phyloP scores from a whole-genome alignment of 2,329 filamentous ascomycete species.

The Aspergillus versicolor region DNA sequence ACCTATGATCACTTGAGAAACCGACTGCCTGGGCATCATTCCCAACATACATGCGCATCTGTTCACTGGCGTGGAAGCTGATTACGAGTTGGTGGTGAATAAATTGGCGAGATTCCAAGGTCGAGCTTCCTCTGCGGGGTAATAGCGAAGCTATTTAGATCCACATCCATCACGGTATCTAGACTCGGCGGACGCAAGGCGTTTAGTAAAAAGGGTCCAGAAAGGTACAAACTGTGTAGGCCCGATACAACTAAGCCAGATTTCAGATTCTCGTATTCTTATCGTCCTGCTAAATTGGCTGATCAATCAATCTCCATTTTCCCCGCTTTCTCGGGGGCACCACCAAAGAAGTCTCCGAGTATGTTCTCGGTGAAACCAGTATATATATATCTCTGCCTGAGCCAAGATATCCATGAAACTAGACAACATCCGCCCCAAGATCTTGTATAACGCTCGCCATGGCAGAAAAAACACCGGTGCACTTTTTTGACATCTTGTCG shows the following conservation, averaged over 20 bases:
- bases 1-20: not conserved
- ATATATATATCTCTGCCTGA: not conserved
- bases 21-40: too few relatives aligned
- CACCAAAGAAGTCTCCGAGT: too few relatives aligned
- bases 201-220: too few relatives aligned
- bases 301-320: too few relatives aligned
- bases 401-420: not conserved
- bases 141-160: constrained; percentile 2
- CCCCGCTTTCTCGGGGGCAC: too few relatives aligned
- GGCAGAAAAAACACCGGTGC: constrained; percentile 26
- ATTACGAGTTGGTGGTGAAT: not conserved
- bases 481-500: constrained; percentile 36
- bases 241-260: too few relatives aligned
- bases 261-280: too few relatives aligned
- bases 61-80: not conserved
- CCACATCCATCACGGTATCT: not conserved
- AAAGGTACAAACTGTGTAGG: too few relatives aligned
- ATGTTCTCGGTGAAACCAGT: too few relatives aligned
- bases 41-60: not conserved
- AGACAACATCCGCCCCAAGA: not conserved
- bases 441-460: constrained; percentile 14
- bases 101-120: not conserved
- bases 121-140: constrained; percentile 7
- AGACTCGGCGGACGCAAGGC: too few relatives aligned
- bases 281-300: too few relatives aligned